Base-by-base conservation (phyloP, 768 basidiomycete genomes). In the Rubroboletus pulcherrimus region DNA sequence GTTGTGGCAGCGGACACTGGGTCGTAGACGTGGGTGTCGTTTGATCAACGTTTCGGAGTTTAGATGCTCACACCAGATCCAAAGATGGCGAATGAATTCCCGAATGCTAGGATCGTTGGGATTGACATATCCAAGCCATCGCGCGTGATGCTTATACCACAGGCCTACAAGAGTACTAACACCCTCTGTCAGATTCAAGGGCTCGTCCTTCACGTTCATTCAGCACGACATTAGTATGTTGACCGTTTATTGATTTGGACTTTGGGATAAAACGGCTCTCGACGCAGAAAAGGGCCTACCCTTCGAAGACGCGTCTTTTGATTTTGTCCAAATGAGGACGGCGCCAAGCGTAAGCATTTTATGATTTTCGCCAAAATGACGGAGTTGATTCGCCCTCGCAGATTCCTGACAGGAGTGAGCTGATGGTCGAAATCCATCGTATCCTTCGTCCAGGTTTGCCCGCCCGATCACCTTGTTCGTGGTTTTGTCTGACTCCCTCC, bases 251-350 rank as follows among this genome's bases (percentile, higher is more conserved):
- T 48, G 9, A 14, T 33, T 34, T 48, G 4, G 12, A 14, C 34
- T 15, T 29, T 7, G 9, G 12, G 24, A n/a, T 14, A 17, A 17
- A 21, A 37, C 17, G 1, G 7, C 44, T 29, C 9, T 29, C 17
- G 35, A 34, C 7, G 12, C 30, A 56, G 55, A 46, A n/a, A 21
- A 39, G 10, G 29, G 19, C 43, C 41, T 58, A 6, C 52, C 57
- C 10, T 58, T 58, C 7, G 40, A 55, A 38, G 53, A 58, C 43
- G 49, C 37, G n/a, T 58, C 53, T 12, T 54, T 58, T 39, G 57
- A 58, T 41, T 42, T 54, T 15, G 33, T 58, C 12, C 57, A 58
- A 26, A 58, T 58, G 57, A 37, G 57, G 26, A 50, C 43, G 4
- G 57, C 54, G 19, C 57, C 57, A 9, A 58, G 57, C 31, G 53